A percentile compares a stretch with the other conserved stretches of the same genome.
Conservation (phyloP, 2,329 filamentous ascomycete species). For the Lachnellula occidentalis region DNA sequence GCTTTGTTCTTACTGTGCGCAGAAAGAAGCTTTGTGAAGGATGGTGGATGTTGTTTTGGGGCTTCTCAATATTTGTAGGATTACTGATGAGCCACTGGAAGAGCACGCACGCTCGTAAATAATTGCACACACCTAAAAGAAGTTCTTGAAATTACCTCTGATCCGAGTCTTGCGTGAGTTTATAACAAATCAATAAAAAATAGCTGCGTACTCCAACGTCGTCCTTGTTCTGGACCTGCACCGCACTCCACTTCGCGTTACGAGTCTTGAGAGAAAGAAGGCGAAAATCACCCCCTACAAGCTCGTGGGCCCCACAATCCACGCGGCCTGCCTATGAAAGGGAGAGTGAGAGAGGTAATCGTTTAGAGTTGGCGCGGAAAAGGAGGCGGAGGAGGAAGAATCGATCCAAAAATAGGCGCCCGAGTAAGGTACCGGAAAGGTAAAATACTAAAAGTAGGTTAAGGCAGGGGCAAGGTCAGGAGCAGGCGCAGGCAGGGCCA, state of each 20-base stretch:
- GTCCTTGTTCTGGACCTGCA: too few relatives aligned
- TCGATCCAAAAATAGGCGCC: not conserved
- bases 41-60: not conserved
- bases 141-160: too few relatives aligned
- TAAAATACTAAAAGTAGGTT: too few relatives aligned
- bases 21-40: not conserved
- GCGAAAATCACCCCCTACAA: not conserved
- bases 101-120: not conserved
- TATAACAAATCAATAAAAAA: too few relatives aligned
- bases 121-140: not conserved
- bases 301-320: constrained; percentile 1
- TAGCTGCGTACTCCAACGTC: too few relatives aligned
- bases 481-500: too few relatives aligned
- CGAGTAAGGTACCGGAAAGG: too few relatives aligned
- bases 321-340: not conserved
- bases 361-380: not conserved
- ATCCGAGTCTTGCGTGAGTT: too few relatives aligned
- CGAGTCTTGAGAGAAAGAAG: not conserved
- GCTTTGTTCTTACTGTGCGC: not conserved
- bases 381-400: not conserved
- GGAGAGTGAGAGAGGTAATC: too few relatives aligned
- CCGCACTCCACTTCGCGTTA: too few relatives aligned
- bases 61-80: constrained; percentile 1
- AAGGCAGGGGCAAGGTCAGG: too few relatives aligned
- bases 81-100: not conserved